Base-by-base conservation (phyloP, 2,329 filamentous ascomycete species). In the Aureobasidium sp. region DNA sequence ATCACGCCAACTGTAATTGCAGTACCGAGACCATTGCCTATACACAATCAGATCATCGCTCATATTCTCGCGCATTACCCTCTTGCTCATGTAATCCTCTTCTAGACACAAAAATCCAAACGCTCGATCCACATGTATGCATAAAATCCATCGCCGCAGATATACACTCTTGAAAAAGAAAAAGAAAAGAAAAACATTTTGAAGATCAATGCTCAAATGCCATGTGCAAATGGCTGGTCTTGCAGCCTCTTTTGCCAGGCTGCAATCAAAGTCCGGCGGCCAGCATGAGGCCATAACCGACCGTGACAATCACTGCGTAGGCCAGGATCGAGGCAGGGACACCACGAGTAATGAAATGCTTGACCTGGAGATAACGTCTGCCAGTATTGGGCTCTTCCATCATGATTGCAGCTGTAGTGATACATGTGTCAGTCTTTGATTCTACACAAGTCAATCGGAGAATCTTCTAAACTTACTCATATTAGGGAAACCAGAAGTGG, bases 401-500 rank as follows among this genome's bases (percentile, higher is more conserved):
- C 93, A 98, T 97, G 64, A 98, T 97, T 3, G 93, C 93, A 64
- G 93, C 89, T 94, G 24, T 19, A 38, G 22, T 37, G n/a, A 19
- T 4, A n/a, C 12, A 37, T 59, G 45, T 53, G 45, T 53, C 16
- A 57, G 50, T 25, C 5, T 29, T 12, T 32, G 21, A 17, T 14
- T 11, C 32, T 10, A 41, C 19, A 35, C 32, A 5, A 16, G 29
- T 22, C 0, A 0, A 22, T 34, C 2, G 8, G 10, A 22, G 30
- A 11, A 6, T 3, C 1, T 12, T 5, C 24, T n/a, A 34, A 40
- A 86, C 90, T 78, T 81, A 95, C 90, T 98, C 93, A 98, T 98
- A 62, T 98, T 98, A 1, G 93, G 93, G 73, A 98, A 98, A 7
- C 93, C 94, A 66, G 85, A 91, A 0, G 93, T 98, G 2, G 93